A percentile compares a stretch with the other conserved stretches of the same genome.
phyloP scores from a whole-genome alignment of 1,284 basidiomycete genomes.

The Hemileia vastatrix region DNA sequence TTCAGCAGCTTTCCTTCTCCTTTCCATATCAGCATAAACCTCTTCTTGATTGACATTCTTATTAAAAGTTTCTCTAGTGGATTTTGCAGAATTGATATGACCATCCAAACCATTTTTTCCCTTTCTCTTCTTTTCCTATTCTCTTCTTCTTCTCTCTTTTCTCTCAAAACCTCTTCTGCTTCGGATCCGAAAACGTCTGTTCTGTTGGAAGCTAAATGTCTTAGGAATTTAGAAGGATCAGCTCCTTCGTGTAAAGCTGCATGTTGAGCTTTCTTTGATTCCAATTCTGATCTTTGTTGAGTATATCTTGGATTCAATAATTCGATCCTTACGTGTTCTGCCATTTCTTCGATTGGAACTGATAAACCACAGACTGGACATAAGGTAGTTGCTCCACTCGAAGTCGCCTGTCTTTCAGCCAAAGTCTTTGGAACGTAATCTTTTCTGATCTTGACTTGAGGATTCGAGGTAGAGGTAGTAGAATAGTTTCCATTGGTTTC shows the following conservation, averaged over 20 bases:
- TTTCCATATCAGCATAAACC: constrained; percentile 1
- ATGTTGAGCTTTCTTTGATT: constrained; percentile 75
- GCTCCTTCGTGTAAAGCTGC: constrained; percentile 57
- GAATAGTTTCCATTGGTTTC: constrained; percentile 54
- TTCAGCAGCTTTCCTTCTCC: constrained; percentile 4
- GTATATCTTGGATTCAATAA: constrained; percentile 96
- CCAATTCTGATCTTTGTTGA: constrained; percentile 81
- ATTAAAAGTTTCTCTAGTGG: constrained; percentile 30
- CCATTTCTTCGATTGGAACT: constrained; percentile 84
- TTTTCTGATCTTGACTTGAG: constrained; percentile 74
- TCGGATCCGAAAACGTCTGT: constrained; percentile 70
- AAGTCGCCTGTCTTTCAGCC: constrained; percentile 23
- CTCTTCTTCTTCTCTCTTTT: constrained; percentile 71
- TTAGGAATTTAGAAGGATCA: constrained; percentile 80
- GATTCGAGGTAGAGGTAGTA: no score
- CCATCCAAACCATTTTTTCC: constrained; percentile 94
- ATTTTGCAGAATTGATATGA: constrained; percentile 65
- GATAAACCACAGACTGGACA: constrained; percentile 90
- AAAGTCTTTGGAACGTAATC: constrained; percentile 76
- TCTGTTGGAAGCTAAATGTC: constrained; percentile 77
- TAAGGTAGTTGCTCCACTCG: constrained; percentile 60
- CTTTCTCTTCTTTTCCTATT: constrained; percentile 69
- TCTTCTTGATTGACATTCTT: constrained; percentile 22
- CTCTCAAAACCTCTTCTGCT: constrained; percentile 54
- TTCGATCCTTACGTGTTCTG: constrained; percentile 98